These are phyloP conservation scores for Elaeagnus macrophylla DNA, from an alignment of 306 rosid species.

Conservation along the genomic window DNA sequence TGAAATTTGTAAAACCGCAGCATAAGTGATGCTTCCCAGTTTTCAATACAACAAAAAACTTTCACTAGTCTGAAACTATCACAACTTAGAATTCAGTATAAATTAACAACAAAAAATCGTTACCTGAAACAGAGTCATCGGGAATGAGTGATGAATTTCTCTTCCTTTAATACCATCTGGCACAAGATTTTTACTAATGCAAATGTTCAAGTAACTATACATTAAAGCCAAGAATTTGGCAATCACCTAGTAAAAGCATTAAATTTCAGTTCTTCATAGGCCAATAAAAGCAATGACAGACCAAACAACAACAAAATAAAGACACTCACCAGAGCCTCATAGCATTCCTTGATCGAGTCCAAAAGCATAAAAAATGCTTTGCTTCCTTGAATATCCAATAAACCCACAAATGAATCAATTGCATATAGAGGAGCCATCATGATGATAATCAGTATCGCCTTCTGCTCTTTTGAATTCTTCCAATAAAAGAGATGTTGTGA, in stretches of 20 bases:
- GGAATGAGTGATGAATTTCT: slow-evolving; percentile 91
- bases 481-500: slow-evolving; percentile 91
- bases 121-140: slow-evolving; percentile 92
- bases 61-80: background rate
- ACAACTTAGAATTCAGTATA: background rate
- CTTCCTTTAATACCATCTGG: slow-evolving; percentile 95
- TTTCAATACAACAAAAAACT: background rate
- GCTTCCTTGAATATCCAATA: slow-evolving; percentile 74
- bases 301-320: background rate
- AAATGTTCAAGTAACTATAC: slow-evolving; percentile 89
- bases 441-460: slow-evolving; percentile 71
- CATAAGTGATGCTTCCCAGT: slow-evolving; percentile 3
- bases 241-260: slow-evolving; percentile 43
- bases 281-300: slow-evolving; percentile 11
- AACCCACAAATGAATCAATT: slow-evolving; percentile 64
- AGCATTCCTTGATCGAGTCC: slow-evolving; percentile 84
- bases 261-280: background rate
- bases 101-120: slow-evolving; percentile 1
- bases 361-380: slow-evolving; percentile 59
- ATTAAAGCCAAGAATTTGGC: slow-evolving; percentile 87
- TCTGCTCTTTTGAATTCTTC: slow-evolving; percentile 96
- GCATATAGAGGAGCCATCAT: slow-evolving; percentile 96
- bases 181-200: slow-evolving; percentile 62
- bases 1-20: slow-evolving; percentile 34
- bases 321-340: slow-evolving; percentile 70